Conservation (phyloP, 306 rosid genomes). For the Pyrus betulifolia region DNA sequence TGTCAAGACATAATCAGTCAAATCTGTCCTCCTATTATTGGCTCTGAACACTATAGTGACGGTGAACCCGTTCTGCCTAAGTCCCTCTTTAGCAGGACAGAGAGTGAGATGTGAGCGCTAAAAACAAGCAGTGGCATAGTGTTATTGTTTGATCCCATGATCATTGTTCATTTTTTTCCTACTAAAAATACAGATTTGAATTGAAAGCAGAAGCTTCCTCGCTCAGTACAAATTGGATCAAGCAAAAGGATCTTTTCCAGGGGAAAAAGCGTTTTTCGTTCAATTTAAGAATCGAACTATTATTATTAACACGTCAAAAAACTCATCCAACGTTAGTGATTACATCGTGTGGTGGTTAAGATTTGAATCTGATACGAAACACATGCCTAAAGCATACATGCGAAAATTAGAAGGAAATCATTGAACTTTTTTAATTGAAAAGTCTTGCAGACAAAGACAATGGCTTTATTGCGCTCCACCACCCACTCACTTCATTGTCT, state of each 20-base stretch:
- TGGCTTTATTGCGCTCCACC: constrained; percentile 12
- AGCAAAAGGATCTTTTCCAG: constrained; percentile 1
- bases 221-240: constrained; percentile 9
- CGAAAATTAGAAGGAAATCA: not conserved
- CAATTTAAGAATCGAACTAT: no score
- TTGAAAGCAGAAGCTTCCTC: constrained; percentile 19
- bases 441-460: not conserved
- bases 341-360: not conserved
- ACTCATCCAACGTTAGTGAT: not conserved
- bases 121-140: no score
- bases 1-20: no score
- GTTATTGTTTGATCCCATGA: not conserved
- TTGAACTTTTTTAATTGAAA: not conserved
- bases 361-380: not conserved
- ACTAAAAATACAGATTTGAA: not conserved
- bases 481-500: constrained; percentile 22
- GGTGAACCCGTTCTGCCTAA: no score
- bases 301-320: no score
- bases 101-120: no score
- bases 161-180: not conserved
- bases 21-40: no score
- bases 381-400: not conserved
- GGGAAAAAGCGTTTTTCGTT: no score
- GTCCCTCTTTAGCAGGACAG: no score
- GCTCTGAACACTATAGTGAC: no score